Evolutionary conservation across 2,329 filamentous ascomycete genomes (phyloP), one percentile per base, ranked within the genome.

Genomic region (Phoma sp.): DNA sequence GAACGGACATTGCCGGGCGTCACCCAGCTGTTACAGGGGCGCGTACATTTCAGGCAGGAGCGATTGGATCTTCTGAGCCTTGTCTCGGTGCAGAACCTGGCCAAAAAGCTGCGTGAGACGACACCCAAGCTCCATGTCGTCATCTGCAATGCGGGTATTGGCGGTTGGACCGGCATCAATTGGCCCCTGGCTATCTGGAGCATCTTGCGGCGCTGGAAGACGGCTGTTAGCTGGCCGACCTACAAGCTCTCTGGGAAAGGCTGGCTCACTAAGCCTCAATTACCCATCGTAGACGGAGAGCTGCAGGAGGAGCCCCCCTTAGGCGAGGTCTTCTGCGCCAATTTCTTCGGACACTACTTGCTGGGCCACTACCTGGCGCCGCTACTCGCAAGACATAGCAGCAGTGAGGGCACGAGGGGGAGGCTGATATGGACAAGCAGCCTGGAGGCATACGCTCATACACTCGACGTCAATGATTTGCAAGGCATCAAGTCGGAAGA

Each of bases 271-370:
- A 77, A 78, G 56, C 74, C 77, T 7, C 82, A 92, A 69, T 77
- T 82, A 11, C 69, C 74, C 1, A 39, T 36, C 7, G 25, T n/a
- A 13, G 50, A 52, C 14, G 52, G 60, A 24, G 61, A 61, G 22
- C 59, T 59, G 43, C 61, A 61, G 41, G 63, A 74, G 7, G 83
- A 86, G 53, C 86, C 88, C 0, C 77, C 79, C 4, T 78, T 99
- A 0, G 93, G 91, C 3, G 83, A 91, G 62, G 86, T 96, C 14
- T 99, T 98, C 72, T 89, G 88, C 71, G 89, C 93, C 44, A 98
- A 98, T 70, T 83, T 96, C 27, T 98, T 99, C 70, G 95, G 95
- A 0, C 95, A 99, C 77, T 98, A 99, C 72, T 78, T 97, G 68
- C 85, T 99, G 23, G 85, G 86, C 13, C 93, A 96, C 73, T 86